Base-by-base conservation (phyloP, 257 asterid genomes). In the Gentiana macrophylla region DNA sequence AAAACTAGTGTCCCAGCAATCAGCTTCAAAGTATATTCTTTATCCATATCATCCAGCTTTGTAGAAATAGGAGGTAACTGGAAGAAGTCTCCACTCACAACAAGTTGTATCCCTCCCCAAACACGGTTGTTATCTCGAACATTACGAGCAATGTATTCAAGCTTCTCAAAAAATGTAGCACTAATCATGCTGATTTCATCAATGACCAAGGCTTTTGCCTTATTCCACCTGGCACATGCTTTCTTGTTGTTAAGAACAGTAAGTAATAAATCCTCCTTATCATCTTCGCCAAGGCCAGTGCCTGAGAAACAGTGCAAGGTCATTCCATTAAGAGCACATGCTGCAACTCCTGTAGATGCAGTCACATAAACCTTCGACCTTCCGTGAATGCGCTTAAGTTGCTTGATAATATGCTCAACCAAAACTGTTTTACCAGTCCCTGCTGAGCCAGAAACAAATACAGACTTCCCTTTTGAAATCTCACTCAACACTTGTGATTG, bases 51-150 rank as follows among this genome's bases (percentile, higher is more conserved):
- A 52, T 61, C 70, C 60, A 43, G 41, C 50, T 70, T 60, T 49
- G 41, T 64, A 12, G 41, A 8, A 55, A 80, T 56, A 2, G 95
- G 93, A 13, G 93, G 93, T 53, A 86, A 62, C 61, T 88, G 94
- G 61, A 75, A 80, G 75, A 88, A 88, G 56, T 88, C 94, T 15
- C 94, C 97, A 43, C 93, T 65, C 66, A 77, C 94, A 55, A 88
- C 80, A 63, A 88, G 65, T 62, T 88, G 94, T 58, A 88, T 72
- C 34, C 94, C 93, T 35, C 94, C 94, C 96, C 96, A 88, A 63
- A 62, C 53, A 58, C 37, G 50, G 8, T 52, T 69, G 24, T 33
- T 44, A 41, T 59, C 74, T 57, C 80, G 74, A 35, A 83, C 55
- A 9, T 3, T 32, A 35, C 81, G 70, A 4, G 94, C 88, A 65